These are phyloP conservation scores for Bolboschoenoplectus hybrid DNA, from an alignment of 202 grass and related monocot species.

Conservation along the genomic window DNA sequence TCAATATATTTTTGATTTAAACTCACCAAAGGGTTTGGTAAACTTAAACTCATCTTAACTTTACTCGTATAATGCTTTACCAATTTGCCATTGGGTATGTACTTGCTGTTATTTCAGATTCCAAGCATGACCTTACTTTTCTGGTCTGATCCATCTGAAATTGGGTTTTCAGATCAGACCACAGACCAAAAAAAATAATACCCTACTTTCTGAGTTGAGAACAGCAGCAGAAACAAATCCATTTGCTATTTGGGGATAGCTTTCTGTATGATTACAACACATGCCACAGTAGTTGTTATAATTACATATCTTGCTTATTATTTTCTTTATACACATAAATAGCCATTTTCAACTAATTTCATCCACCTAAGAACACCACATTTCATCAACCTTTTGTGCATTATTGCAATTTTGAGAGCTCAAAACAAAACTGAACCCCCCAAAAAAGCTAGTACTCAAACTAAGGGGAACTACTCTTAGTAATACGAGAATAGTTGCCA, in stretches of 20 bases:
- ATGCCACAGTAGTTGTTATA: background rate
- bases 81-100: background rate
- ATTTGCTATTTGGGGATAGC: background rate
- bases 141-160: background rate
- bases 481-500: conserved; percentile 82
- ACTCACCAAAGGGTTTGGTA: no score
- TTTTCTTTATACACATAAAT: conserved; percentile 23
- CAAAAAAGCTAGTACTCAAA: background rate
- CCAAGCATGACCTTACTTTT: background rate
- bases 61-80: background rate
- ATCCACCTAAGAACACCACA: background rate
- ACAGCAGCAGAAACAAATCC: background rate
- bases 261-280: background rate
- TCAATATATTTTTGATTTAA: no score
- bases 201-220: background rate
- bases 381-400: background rate
- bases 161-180: background rate
- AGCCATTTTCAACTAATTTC: conserved; percentile 12
- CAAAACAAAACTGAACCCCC: background rate
- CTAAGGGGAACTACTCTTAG: conserved; percentile 67
- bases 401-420: conserved; percentile 1
- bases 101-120: background rate
- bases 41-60: no score
- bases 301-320: background rate
- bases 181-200: background rate